Evolutionary conservation across 768 basidiomycete species (phyloP).

Genomic region (Coprinellus micaceus): DNA sequence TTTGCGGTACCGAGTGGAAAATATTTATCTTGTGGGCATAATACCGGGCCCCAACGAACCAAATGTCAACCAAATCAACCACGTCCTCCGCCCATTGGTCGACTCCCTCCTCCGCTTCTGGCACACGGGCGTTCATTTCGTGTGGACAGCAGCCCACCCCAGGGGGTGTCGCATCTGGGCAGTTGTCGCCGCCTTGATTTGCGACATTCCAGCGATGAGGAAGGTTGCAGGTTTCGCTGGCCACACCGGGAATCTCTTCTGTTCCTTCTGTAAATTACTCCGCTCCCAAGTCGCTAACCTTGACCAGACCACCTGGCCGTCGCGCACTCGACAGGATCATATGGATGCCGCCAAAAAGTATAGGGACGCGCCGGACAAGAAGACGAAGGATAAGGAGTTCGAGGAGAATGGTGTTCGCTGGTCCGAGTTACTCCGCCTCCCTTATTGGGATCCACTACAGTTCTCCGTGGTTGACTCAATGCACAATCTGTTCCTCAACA

Average conservation of each 20-base stretch:
- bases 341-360: background rate
- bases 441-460: conserved; percentile 11
- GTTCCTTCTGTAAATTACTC: conserved; percentile 6
- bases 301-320: conserved; percentile 1
- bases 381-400: background rate
- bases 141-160: conserved; percentile 13
- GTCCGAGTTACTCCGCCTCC: conserved; percentile 9
- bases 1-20: conserved; percentile 16
- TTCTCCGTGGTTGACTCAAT: conserved; percentile 14
- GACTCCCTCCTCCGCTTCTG: conserved; percentile 29
- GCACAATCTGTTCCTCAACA: conserved; percentile 11
- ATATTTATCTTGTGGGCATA: conserved; percentile 23
- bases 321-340: background rate
- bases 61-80: conserved; percentile 27
- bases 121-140: conserved; percentile 21
- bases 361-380: background rate
- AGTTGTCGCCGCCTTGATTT: conserved; percentile 28
- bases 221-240: conserved; percentile 24
- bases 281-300: conserved; percentile 1
- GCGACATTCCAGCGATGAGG: conserved; percentile 30
- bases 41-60: conserved; percentile 21
- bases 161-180: conserved; percentile 21
- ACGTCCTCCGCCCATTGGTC: conserved; percentile 30
- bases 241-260: conserved; percentile 5
- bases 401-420: conserved; percentile 10